Conservation (phyloP, 768 basidiomycete species). For the Rhizopogon roseolus region DNA sequence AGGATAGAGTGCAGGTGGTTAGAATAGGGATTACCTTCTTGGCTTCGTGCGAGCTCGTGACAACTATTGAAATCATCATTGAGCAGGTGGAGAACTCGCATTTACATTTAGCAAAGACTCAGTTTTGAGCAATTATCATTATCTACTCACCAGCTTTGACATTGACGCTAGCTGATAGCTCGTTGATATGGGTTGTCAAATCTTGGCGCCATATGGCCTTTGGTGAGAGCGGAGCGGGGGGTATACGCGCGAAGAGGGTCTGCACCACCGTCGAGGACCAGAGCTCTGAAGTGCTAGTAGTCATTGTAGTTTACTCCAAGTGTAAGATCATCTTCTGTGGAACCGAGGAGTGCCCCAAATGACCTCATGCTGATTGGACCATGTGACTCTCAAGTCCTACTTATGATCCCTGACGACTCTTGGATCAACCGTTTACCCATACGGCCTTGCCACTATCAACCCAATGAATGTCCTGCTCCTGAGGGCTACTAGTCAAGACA, state of each 20-base stretch:
- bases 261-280: conserved; percentile 10
- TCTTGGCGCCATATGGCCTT: conserved; percentile 10
- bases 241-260: conserved; percentile 11
- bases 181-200: conserved; percentile 14
- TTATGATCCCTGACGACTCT: not conserved
- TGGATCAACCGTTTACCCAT: not conserved
- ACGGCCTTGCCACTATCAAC: not conserved
- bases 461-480: conserved; percentile 36
- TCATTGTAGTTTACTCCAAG: not conserved
- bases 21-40: conserved; percentile 15
- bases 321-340: not conserved
- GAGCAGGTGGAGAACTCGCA: conserved; percentile 14
- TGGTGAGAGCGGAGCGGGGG: conserved; percentile 9
- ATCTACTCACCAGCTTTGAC: conserved; percentile 9
- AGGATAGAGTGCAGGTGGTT: conserved; percentile 18
- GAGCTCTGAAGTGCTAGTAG: not conserved
- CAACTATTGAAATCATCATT: conserved; percentile 15
- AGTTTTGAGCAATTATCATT: not conserved
- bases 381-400: not conserved
- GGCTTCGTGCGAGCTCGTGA: conserved; percentile 15
- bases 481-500: conserved; percentile 28
- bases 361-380: not conserved
- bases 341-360: too few species aligned
- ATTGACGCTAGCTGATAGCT: conserved; percentile 9
- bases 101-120: not conserved